Evolutionary conservation across 1,284 basidiomycete species (phyloP), one percentile per base, ranked within the genome.

Genomic region (Heterobasidion irregulare): DNA sequence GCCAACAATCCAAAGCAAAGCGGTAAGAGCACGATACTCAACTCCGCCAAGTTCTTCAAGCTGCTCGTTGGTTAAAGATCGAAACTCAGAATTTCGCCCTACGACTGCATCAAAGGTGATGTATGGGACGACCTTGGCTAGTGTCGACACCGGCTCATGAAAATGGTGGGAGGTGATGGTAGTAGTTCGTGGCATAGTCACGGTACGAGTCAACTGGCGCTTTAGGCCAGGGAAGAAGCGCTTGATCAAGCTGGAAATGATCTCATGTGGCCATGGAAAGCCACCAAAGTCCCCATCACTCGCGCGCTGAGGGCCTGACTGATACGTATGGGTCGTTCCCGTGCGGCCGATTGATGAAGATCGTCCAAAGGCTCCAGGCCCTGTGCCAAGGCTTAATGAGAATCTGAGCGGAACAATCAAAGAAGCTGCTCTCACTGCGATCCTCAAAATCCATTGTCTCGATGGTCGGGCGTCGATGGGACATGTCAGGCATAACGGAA

Each of bases 41-140:
- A 97, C 89, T 6, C 95, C 95, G 8, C 94, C 94, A 6, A 98
- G 75, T 69, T 98, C 94, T 59, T 96, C 90, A 62, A 92, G 75
- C 64, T 98, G 89, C 54, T 93, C 89, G 38, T 83, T 79, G 0
- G 87, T 91, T 53, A 98, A 71, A 45, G 81, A 75, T 51, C 84
- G 80, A 66, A 99, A 98, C n/a, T 80, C 75, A 19, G 92, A 96
- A 68, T 98, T 98, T 53, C 89, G 77, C 0, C 91, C 91, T 3
- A 96, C 92, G 10, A 82, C 72, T 0, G 90, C 89, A 46, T 91
- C 82, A 66, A 98, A 98, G 2, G 86, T 82, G 52, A 98, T 84
- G 68, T 98, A 98, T 1, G 88, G 79, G 1, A 92, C 93, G 0
- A 73, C 66, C 60, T 77, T 82, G 38, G 72, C 72, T 34, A 63